phyloP scores from a whole-genome alignment of 2,329 filamentous ascomycete genomes.

The Cyphellophora europaea region DNA sequence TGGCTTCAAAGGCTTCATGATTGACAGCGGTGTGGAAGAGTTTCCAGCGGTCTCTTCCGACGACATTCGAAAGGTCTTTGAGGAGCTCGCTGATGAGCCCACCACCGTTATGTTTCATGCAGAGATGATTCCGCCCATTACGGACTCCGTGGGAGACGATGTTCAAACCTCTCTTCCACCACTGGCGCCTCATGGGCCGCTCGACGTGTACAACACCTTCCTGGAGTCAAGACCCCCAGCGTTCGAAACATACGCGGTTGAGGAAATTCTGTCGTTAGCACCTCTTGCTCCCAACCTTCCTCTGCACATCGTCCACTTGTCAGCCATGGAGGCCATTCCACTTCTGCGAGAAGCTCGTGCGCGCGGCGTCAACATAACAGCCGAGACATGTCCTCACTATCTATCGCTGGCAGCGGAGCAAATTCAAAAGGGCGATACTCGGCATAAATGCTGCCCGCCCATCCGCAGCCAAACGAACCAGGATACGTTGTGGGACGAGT shows the following conservation, averaged over 20 bases:
- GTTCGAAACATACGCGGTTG: conserved; percentile 86
- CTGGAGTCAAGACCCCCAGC: conserved; percentile 78
- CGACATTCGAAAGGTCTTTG: conserved; percentile 74
- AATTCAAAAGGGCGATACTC: conserved; percentile 74
- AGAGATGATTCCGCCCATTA: conserved; percentile 89
- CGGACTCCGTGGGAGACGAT: conserved; percentile 68
- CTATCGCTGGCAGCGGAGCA: conserved; percentile 74
- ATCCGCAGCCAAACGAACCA: conserved; percentile 77
- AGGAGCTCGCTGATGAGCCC: conserved; percentile 65
- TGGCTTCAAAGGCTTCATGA: conserved; percentile 96
- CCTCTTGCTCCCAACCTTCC: conserved; percentile 71
- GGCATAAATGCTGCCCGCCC: conserved; percentile 92
- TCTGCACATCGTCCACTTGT: conserved; percentile 89
- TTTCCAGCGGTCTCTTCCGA: conserved; percentile 79
- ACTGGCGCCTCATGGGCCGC: conserved; percentile 58
- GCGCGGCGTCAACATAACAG: conserved; percentile 73
- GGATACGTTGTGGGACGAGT: conserved; percentile 77
- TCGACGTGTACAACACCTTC: conserved; percentile 80
- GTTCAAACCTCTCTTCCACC: conserved; percentile 62
- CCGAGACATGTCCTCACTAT: conserved; percentile 93
- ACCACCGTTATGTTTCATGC: conserved; percentile 99
- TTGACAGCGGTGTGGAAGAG: conserved; percentile 92
- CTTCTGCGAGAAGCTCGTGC: conserved; percentile 64
- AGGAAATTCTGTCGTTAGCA: conserved; percentile 74
- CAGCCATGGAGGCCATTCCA: conserved; percentile 79